Evolutionary conservation across 768 basidiomycete species (phyloP), one percentile per base, ranked within the genome.

Genomic region (Kwoniella dejecticola): DNA sequence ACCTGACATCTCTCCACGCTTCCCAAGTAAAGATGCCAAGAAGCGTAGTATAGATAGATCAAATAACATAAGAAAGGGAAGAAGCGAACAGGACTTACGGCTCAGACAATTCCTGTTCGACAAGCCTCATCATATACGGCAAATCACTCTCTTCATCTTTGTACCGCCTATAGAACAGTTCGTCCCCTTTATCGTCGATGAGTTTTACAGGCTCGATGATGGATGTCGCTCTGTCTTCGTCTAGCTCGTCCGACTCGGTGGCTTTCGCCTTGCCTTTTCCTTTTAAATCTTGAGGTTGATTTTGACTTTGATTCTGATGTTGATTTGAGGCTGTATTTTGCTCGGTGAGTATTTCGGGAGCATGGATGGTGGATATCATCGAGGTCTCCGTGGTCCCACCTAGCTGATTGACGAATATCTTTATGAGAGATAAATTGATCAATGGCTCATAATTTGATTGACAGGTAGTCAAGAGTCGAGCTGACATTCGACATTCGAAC

Each of bases 41-140:
- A n/a, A n/a, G n/a, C n/a, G n/a, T n/a, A n/a, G n/a, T n/a, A n/a
- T n/a, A n/a, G n/a, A n/a, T n/a, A n/a, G n/a, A n/a, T n/a, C n/a
- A n/a, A n/a, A n/a, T n/a, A n/a, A n/a, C n/a, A n/a, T n/a, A n/a
- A n/a, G n/a, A 38, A 8, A 38, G 8, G 50, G 8, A 24, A 19
- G n/a, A 52, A 3, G 6, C 21, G 41, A 38, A 11, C 19, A 11
- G 42, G 54, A 95, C 91, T 80, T 92, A 98, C 42, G 95, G 95
- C 79, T 97, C 94, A 67, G 89, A 91, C 72, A 97, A 86, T 81
- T 96, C 93, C 71, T 84, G 88, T 81, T 94, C 89, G 3, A 95
- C 89, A 60, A 97, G 84, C 19, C 84, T 82, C 85, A 95, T 91
- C 72, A 97, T 88, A 67, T 86, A 85, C 4, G 86, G 86, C 52